A percentile compares a stretch with the other conserved stretches of the same genome.
Conservation (phyloP, 495 filamentous ascomycete species). For the Aspergillus kassunensis region DNA sequence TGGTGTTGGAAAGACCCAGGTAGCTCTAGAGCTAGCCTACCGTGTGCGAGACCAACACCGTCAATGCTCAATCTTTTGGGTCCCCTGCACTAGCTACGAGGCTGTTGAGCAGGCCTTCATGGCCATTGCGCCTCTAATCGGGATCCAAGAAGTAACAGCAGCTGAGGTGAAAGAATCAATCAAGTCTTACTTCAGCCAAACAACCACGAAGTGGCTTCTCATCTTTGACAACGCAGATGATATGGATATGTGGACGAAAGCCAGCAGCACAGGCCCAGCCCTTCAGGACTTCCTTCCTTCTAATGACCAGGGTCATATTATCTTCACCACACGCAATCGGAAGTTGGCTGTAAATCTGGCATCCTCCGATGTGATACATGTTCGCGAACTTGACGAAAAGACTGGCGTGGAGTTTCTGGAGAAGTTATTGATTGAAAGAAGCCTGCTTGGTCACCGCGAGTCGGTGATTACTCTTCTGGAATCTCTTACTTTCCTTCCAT, state of each 20-base stretch:
- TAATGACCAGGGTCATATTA: background rate
- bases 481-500: constrained; percentile 1
- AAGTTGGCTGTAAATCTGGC: background rate
- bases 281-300: background rate
- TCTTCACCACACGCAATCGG: constrained; percentile 6
- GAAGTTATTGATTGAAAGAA: background rate
- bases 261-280: background rate
- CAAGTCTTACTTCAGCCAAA: background rate
- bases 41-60: constrained; percentile 24
- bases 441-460: constrained; percentile 13
- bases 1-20: constrained; percentile 42
- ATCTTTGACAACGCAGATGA: constrained; percentile 9
- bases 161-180: background rate
- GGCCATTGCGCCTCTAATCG: background rate
- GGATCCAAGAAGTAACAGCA: background rate
- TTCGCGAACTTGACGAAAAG: background rate
- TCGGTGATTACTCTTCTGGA: constrained; percentile 19
- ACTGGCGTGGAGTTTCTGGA: background rate
- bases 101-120: constrained; percentile 1
- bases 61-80: constrained; percentile 6
- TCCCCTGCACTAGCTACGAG: background rate
- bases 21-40: constrained; percentile 35
- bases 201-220: background rate
- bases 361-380: background rate
- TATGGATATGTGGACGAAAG: background rate